phyloP scores from a whole-genome alignment of 768 basidiomycete genomes.

The Lentinula lateritia region DNA sequence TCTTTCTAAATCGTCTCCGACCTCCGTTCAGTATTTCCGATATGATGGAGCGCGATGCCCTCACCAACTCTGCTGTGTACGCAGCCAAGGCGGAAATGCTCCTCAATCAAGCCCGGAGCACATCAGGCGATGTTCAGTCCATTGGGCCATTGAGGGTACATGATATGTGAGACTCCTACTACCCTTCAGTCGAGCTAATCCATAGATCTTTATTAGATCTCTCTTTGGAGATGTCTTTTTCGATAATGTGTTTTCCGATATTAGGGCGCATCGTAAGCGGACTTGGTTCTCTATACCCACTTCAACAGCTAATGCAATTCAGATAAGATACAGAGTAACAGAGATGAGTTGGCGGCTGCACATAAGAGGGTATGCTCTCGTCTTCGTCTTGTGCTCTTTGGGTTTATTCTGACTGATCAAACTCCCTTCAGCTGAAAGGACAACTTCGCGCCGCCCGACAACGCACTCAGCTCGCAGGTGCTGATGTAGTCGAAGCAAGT shows the following conservation, averaged over 20 bases:
- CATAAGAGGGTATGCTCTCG: conserved; percentile 24
- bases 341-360: conserved; percentile 29
- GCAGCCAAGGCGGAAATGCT: conserved; percentile 29
- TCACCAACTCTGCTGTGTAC: conserved; percentile 28
- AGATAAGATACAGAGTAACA: conserved; percentile 35
- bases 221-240: conserved; percentile 35
- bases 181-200: background rate
- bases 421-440: conserved; percentile 3
- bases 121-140: conserved; percentile 30
- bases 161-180: conserved; percentile 26
- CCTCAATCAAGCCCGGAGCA: conserved; percentile 31
- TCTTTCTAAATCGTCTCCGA: background rate
- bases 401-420: background rate
- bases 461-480: conserved; percentile 10
- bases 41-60: conserved; percentile 35
- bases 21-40: conserved; percentile 25
- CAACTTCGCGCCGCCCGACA: conserved; percentile 6
- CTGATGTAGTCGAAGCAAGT: conserved; percentile 14
- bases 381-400: background rate
- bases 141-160: conserved; percentile 32
- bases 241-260: conserved; percentile 38
- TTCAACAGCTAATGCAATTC: background rate
- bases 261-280: conserved; percentile 33
- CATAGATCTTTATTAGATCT: conserved; percentile 18
- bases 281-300: too few relatives aligned